Evolutionary conservation across 2,329 filamentous ascomycete species (phyloP).

Genomic region (Arthrobotrys pseudoclavata): DNA sequence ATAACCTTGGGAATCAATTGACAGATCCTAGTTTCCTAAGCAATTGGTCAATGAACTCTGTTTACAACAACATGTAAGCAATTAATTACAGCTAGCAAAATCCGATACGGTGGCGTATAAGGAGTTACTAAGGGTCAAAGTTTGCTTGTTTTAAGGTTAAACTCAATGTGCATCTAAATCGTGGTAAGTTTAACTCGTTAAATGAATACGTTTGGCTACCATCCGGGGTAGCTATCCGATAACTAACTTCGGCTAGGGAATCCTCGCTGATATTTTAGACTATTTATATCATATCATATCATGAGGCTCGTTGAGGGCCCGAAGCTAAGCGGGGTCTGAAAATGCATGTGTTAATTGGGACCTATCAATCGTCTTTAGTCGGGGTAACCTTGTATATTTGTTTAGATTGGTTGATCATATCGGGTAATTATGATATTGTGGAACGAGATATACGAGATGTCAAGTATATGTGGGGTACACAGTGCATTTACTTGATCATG

Average conservation of each 20-base stretch:
- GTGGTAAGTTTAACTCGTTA: background rate
- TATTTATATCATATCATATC: background rate
- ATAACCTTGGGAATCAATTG: background rate
- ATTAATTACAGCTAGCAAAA: background rate
- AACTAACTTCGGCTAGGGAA: background rate
- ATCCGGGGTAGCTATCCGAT: slow-evolving; percentile 8
- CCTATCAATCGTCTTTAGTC: slow-evolving; percentile 6
- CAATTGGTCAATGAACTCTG: no score
- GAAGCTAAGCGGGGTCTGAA: slow-evolving; percentile 10
- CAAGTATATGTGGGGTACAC: background rate
- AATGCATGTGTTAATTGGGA: slow-evolving; percentile 6
- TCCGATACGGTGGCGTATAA: slow-evolving; percentile 1
- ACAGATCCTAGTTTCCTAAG: background rate
- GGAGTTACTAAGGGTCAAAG: slow-evolving; percentile 5
- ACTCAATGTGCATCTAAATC: background rate
- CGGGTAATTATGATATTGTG: slow-evolving; percentile 6
- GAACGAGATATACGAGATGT: slow-evolving; percentile 22
- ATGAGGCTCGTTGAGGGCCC: slow-evolving; percentile 14
- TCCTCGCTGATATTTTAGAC: background rate
- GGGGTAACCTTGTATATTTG: background rate
- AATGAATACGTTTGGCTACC: background rate
- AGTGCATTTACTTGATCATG: background rate
- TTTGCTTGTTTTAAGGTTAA: slow-evolving; percentile 9
- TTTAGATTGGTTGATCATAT: background rate
- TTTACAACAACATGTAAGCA: background rate